Evolutionary conservation across 2,329 filamentous ascomycete species (phyloP), one percentile per base, ranked within the genome.

Genomic region (Lasiodiplodia hormozganensis): DNA sequence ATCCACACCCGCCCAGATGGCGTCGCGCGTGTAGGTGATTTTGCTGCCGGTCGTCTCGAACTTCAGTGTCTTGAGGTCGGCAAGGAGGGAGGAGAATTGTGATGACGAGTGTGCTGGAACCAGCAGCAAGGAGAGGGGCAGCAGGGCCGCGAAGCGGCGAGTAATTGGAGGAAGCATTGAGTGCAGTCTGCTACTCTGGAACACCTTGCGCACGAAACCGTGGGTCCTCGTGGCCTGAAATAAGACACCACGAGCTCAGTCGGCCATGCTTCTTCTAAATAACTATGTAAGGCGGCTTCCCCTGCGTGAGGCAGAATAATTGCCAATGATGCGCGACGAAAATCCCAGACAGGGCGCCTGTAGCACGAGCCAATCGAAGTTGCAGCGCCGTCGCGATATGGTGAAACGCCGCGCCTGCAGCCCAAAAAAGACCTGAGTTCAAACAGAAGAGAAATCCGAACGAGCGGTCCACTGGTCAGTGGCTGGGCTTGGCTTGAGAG

Each of bases 11-110:
- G 21, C 4, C 60, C 60, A 64, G 28, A 12, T 11, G 2, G 60
- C 60, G 6, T 64, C 60, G 5, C 60, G 60, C 4, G 43, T 64
- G 47, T 64, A 64, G 18, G 43, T 47, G 43, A 47, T 47, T 6
- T 47, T 47, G 43, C 43, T 47, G 18, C 18, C 43, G 6, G 43
- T 21, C 18, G 43, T 47, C n/a, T 47, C 43, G 43, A 47, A 10
- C 43, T 47, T 47, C 0, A 47, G 43, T 3, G 43, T 47, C 18
- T 18, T 18, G 12, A 47, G n/a, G 43, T 47, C 43, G 43, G 43
- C 43, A 14, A 47, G n/a, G 43, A 11, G 18, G 3, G 43, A 18
- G n/a, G 43, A 47, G 7, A 47, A 47, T 47, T 47, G 43, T 7
- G 43, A n/a, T 10, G 18, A 47, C 10, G 43, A 16, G 7, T 47